These are phyloP conservation scores for Ophiostoma himal-ulmi DNA, from an alignment of 2,329 filamentous ascomycete species.

Conservation along the genomic window DNA sequence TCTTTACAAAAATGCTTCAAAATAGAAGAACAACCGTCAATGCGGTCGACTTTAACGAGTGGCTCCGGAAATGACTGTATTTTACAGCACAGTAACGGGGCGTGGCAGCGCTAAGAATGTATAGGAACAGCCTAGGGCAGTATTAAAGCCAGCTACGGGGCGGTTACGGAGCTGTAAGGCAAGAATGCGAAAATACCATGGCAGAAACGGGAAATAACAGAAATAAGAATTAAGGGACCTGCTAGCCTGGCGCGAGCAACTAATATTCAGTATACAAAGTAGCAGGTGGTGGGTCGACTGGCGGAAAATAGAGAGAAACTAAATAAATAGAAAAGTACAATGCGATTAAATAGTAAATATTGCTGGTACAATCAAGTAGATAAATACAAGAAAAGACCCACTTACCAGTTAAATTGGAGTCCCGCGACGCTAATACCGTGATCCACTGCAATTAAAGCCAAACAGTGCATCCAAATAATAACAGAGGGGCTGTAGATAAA, in stretches of 20 bases:
- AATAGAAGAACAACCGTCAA: not conserved
- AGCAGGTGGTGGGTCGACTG: not conserved
- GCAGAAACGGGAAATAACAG: too few species aligned
- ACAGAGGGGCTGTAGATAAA: not conserved
- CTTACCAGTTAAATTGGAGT: constrained; percentile 26
- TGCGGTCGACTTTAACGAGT: not conserved
- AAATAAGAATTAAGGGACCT: not conserved
- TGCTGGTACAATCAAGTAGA: constrained; percentile 19
- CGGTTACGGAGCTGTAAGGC: not conserved
- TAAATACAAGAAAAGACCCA: constrained; percentile 16
- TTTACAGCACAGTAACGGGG: constrained; percentile 10
- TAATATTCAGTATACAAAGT: not conserved
- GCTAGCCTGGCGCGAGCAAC: not conserved
- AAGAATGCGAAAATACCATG: not conserved
- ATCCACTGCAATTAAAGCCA: constrained; percentile 28
- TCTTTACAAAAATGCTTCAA: not conserved
- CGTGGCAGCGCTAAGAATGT: not conserved
- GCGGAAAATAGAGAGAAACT: constrained; percentile 4
- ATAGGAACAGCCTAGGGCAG: too few species aligned
- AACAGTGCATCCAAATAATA: constrained; percentile 11
- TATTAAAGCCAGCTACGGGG: not conserved
- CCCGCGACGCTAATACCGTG: constrained; percentile 26
- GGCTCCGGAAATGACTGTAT: not conserved
- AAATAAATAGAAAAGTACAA: not conserved
- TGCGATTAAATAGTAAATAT: not conserved